These are phyloP conservation scores for Oryza nivara DNA, from an alignment of 176 grass and related monocot genomes.

Conservation along the genomic window DNA sequence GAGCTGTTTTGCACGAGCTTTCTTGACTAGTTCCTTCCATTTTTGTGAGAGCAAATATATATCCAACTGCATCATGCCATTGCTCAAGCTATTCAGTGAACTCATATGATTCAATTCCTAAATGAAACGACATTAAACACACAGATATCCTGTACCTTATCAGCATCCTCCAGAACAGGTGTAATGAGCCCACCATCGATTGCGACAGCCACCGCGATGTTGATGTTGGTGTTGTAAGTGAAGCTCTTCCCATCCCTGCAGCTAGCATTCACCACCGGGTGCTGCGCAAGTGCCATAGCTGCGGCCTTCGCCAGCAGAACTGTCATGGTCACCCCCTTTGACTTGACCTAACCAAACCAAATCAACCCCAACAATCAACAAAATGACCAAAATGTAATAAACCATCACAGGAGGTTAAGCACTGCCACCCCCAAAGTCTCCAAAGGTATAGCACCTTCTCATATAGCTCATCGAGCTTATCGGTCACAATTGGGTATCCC, in stretches of 20 bases:
- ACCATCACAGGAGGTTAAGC: not conserved
- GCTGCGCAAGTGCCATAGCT: conserved; percentile 81
- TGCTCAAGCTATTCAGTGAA: conserved; percentile 39
- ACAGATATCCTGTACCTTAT: conserved; percentile 61
- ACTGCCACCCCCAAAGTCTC: not conserved
- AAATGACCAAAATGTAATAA: not conserved
- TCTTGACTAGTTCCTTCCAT: conserved; percentile 96
- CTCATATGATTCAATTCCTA: not conserved
- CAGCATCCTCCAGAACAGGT: conserved; percentile 87
- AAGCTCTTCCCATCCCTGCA: conserved; percentile 95
- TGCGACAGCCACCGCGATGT: conserved; percentile 93
- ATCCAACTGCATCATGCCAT: conserved; percentile 64
- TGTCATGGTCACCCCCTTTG: conserved; percentile 96
- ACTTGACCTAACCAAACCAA: conserved; percentile 63
- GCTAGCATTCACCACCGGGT: conserved; percentile 87
- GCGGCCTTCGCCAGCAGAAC: conserved; percentile 81
- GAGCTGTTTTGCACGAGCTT: conserved; percentile 88
- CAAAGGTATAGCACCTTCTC: conserved; percentile 64
- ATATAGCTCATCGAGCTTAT: conserved; percentile 82
- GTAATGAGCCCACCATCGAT: conserved; percentile 94
- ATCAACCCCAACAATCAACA: conserved; percentile 16
- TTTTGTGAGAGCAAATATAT: conserved; percentile 94
- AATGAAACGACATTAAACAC: conserved; percentile 3
- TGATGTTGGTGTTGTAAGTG: conserved; percentile 84
- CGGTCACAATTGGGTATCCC: conserved; percentile 75